A percentile compares a stretch with the other conserved stretches of the same genome.
These are phyloP conservation scores for Starmerella tilneyi DNA, from an alignment of 805 yeast genomes.

Conservation along the genomic window DNA sequence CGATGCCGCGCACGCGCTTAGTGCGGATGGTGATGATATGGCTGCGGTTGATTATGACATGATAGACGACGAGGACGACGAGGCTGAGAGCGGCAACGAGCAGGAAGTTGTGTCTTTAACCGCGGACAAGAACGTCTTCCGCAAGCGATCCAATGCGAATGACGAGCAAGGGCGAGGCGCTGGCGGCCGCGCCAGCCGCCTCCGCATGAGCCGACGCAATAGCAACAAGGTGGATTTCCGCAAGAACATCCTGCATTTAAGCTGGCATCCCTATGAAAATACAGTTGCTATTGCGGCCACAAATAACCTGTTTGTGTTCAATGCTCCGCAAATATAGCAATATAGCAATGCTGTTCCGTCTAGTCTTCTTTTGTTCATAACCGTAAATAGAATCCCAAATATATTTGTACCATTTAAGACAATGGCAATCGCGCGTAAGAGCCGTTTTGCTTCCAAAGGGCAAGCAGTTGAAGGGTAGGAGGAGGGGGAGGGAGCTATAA, in stretches of 20 bases:
- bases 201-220: constrained; percentile 44
- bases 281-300: constrained; percentile 98
- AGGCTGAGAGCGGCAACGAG: constrained; percentile 31
- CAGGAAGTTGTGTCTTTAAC: constrained; percentile 67
- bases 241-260: constrained; percentile 83
- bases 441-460: no score
- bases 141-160: constrained; percentile 41
- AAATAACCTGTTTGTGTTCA: constrained; percentile 51
- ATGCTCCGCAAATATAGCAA: constrained; percentile 19
- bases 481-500: no score
- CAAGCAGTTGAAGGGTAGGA: no score
- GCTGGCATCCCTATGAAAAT: constrained; percentile 98
- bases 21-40: constrained; percentile 22
- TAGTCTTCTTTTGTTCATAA: background rate
- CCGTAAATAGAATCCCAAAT: background rate
- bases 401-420: background rate
- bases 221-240: constrained; percentile 82
- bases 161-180: constrained; percentile 20
- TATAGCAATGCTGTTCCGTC: no score
- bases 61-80: constrained; percentile 13
- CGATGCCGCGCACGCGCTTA: background rate
- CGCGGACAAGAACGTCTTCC: constrained; percentile 96
- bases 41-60: constrained; percentile 21
- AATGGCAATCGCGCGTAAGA: no score
- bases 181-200: constrained; percentile 23